phyloP scores from a whole-genome alignment of 2,329 filamentous ascomycete genomes.

The Colletotrichum lindemuthianum region DNA sequence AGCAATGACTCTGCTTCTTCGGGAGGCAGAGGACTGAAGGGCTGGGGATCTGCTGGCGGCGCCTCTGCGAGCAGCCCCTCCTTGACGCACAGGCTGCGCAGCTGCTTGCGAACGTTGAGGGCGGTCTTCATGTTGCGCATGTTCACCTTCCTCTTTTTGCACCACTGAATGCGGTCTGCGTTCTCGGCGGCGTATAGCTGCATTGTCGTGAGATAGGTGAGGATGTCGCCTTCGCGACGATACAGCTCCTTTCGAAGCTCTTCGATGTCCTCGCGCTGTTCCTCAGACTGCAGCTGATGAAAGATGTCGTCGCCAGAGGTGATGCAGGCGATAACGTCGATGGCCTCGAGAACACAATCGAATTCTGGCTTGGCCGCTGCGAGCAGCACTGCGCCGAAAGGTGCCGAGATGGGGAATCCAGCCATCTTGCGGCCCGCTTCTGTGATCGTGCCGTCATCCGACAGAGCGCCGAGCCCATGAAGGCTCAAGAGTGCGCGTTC shows the following conservation, averaged over 20 bases:
- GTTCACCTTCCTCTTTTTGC: slow-evolving; percentile 66
- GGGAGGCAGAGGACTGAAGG: slow-evolving; percentile 63
- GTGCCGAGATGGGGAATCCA: slow-evolving; percentile 82
- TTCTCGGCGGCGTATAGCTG: slow-evolving; percentile 69
- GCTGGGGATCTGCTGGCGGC: slow-evolving; percentile 63
- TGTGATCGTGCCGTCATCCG: slow-evolving; percentile 78
- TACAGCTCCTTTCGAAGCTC: slow-evolving; percentile 65
- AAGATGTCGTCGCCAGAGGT: slow-evolving; percentile 73
- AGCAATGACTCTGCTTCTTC: slow-evolving; percentile 65
- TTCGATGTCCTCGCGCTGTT: slow-evolving; percentile 64
- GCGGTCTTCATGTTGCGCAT: slow-evolving; percentile 71
- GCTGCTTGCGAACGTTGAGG: slow-evolving; percentile 69
- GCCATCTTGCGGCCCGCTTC: slow-evolving; percentile 80
- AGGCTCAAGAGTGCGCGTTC: slow-evolving; percentile 86
- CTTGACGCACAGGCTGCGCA: slow-evolving; percentile 64
- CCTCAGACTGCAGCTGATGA: slow-evolving; percentile 66
- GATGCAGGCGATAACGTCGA: slow-evolving; percentile 81
- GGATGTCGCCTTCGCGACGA: slow-evolving; percentile 71
- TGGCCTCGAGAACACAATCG: slow-evolving; percentile 81
- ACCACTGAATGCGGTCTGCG: slow-evolving; percentile 66
- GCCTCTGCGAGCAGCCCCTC: slow-evolving; percentile 60
- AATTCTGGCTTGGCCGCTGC: slow-evolving; percentile 77
- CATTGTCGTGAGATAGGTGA: slow-evolving; percentile 72
- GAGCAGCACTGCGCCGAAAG: slow-evolving; percentile 83
- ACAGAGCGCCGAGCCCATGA: slow-evolving; percentile 79